Percentiles rank a stretch among this genome's conserved stretches.
Evolutionary conservation across 805 yeast genomes (phyloP).

Genomic region (Spathaspora passalidarum): DNA sequence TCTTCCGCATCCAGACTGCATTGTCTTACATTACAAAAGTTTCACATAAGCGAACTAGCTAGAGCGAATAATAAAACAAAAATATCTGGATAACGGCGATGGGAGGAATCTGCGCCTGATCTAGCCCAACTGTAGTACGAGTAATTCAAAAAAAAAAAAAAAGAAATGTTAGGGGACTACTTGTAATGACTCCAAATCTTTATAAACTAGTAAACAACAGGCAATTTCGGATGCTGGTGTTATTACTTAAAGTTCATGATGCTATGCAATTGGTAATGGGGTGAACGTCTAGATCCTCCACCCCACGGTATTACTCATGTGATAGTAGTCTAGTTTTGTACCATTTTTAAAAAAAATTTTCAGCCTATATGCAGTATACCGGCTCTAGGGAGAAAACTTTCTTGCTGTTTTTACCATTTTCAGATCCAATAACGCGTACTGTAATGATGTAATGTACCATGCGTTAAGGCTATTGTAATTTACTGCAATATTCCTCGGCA

Average conservation of each 20-base stretch:
- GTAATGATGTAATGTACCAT: neutral
- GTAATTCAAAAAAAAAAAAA: neutral
- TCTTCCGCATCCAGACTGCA: neutral
- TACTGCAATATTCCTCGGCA: too few species aligned
- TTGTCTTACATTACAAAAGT: neutral
- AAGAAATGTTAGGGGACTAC: neutral
- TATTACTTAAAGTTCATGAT: too few species aligned
- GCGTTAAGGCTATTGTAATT: too few species aligned
- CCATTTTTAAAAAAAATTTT: neutral
- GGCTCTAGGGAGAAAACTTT: neutral
- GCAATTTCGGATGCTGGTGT: neutral
- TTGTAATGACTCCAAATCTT: too few species aligned
- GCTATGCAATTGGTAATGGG: neutral
- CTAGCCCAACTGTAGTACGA: neutral
- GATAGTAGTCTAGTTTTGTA: neutral
- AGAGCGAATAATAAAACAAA: neutral
- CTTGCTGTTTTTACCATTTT: neutral
- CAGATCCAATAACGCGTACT: neutral
- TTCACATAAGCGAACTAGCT: neutral
- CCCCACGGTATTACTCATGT: neutral
- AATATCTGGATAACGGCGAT: neutral
- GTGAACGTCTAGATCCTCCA: neutral
- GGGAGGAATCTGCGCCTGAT: neutral
- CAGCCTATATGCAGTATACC: neutral
- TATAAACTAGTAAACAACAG: too few species aligned